phyloP scores from a whole-genome alignment of 139 green algal genomes.

The Limnomonas spitsbergensis region DNA sequence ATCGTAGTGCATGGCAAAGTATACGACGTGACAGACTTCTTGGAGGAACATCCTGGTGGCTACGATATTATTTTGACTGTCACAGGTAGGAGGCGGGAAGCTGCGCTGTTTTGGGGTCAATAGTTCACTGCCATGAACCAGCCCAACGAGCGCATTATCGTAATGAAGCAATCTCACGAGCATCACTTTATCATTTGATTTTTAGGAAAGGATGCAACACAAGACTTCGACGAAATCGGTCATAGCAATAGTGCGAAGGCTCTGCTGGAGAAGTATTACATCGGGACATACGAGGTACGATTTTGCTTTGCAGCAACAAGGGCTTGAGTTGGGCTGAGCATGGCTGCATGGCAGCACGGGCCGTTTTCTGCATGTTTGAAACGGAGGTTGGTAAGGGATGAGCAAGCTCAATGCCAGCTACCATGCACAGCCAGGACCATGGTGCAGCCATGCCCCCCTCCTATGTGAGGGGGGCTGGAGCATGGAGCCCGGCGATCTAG shows the following conservation, averaged over 20 bases:
- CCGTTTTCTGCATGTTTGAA: no score
- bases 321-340: no score
- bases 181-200: no score
- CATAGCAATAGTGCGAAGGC: constrained; percentile 78
- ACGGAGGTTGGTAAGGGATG: no score
- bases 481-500: no score
- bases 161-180: no score
- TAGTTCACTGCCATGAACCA: neutral
- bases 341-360: no score
- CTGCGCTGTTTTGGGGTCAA: neutral
- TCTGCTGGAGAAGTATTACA: constrained; percentile 74
- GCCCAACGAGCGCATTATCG: neutral
- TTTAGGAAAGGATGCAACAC: constrained; percentile 79
- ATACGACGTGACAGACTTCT: constrained; percentile 82
- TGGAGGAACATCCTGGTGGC: constrained; percentile 86
- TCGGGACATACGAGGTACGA: constrained; percentile 69
- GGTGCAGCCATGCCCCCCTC: no score
- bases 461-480: no score
- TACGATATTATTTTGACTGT: constrained; percentile 72
- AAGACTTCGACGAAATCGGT: constrained; percentile 90
- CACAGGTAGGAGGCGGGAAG: constrained; percentile 53
- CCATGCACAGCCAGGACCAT: no score
- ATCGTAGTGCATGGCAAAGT: constrained; percentile 80
- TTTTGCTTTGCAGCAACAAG: no score
- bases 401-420: no score